Evolutionary conservation across 208 protist species (phyloP), one percentile per base, ranked within the genome.

Genomic region (Endotrypanum monterogeii): DNA sequence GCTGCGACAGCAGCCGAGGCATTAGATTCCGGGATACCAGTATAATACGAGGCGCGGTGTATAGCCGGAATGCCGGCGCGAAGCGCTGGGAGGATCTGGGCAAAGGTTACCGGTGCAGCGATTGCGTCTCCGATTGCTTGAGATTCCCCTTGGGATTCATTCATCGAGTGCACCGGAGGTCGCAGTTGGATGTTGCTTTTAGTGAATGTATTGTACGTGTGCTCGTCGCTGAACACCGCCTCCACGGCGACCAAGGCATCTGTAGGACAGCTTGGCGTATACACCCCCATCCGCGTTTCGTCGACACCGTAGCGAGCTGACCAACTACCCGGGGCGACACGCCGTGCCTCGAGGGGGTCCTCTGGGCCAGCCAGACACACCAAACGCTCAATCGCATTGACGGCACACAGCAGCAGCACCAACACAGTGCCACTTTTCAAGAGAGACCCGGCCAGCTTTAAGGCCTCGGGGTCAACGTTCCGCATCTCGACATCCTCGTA

Each of bases 321-420:
- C 67, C 93, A 77, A 37, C 77, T 84, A 3, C 39, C 28, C 37
- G 89, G 91, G 5, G 87, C 85, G 3, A 74, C 58, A 30, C 78
- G 80, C 25, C 76, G 74, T 12, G 91, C 91, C 41, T 88, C 89
- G 32, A 46, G 52, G 12, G 89, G 88, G 55, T 90, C 83, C 62
- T 96, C 87, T 0, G 91, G 91, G 1, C 89, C 91, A 20, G 84
- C 82, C n/a, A 96, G 57, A 65, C 79, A 74, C 32, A 83, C n/a
- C 39, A 96, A 71, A 11, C 71, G 71, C 60, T 94, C 86, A 1
- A 94, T 80, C 12, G 91, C 91, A 62, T 90, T 89, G 1, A 83
- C 63, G 2, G 82, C 79, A 25, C 84, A 82, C 30, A 96, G 76
- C 14, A 88, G 71, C 30, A 94, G 28, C 35, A 88, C 87, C 37